Evolutionary conservation across 2,329 filamentous ascomycete species (phyloP).

Genomic region (Penicillium polonicum): DNA sequence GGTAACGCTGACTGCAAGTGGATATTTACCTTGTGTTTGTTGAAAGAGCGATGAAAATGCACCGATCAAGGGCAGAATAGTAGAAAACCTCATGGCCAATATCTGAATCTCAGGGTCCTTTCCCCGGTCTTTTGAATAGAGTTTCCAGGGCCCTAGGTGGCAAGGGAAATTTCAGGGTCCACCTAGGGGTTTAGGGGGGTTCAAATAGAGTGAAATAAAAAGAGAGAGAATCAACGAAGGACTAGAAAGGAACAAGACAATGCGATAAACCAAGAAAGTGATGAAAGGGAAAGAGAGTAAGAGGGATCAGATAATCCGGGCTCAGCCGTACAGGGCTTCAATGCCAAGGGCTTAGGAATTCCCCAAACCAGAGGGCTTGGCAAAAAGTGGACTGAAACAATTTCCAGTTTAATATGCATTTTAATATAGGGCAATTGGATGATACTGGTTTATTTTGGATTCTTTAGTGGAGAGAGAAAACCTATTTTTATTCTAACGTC

Average conservation of each 20-base stretch:
- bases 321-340: background rate
- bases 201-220: background rate
- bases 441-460: background rate
- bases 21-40: conserved; percentile 17
- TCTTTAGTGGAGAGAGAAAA: background rate
- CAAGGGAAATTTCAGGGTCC: conserved; percentile 6
- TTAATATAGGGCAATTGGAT: background rate
- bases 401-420: background rate
- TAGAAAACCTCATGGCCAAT: conserved; percentile 22
- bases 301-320: conserved; percentile 4
- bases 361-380: conserved; percentile 1
- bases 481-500: background rate
- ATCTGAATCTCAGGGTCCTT: background rate
- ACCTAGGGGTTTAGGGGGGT: background rate
- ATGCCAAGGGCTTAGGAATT: conserved; percentile 19
- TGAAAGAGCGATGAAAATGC: conserved; percentile 18
- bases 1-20: too few relatives aligned
- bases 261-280: background rate
- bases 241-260: background rate
- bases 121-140: conserved; percentile 11
- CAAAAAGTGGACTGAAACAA: conserved; percentile 6
- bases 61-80: conserved; percentile 18
- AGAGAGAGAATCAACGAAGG: background rate
- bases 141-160: conserved; percentile 17
- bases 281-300: background rate